These are phyloP conservation scores for Cutaneotrichosporon cyanovorans DNA, from an alignment of 1,284 basidiomycete genomes.

Conservation along the genomic window DNA sequence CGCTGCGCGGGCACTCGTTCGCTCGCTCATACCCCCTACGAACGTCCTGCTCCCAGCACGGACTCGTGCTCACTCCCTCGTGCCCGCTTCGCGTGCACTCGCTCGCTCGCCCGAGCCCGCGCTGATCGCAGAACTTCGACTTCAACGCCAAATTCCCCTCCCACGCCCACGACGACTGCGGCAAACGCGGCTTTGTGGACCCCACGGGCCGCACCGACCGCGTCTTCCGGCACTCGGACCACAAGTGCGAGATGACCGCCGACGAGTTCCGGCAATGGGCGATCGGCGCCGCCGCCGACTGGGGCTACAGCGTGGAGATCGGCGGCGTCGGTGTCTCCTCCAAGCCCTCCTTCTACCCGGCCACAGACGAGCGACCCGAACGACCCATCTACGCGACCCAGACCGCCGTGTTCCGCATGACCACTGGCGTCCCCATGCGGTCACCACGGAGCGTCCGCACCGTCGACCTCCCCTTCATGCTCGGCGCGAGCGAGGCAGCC, in stretches of 20 bases:
- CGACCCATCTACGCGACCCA: slow-evolving; percentile 57
- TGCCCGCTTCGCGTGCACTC: too few species aligned
- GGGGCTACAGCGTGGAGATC: slow-evolving; percentile 53
- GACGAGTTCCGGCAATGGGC: slow-evolving; percentile 72
- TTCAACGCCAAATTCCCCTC: slow-evolving; percentile 80
- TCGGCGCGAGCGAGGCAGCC: slow-evolving; percentile 26
- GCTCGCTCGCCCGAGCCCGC: too few species aligned
- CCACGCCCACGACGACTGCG: slow-evolving; percentile 43
- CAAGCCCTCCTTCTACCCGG: slow-evolving; percentile 41
- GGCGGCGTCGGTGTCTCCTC: slow-evolving; percentile 42
- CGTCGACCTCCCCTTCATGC: slow-evolving; percentile 42
- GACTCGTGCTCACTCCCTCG: too few species aligned
- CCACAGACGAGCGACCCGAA: slow-evolving; percentile 22
- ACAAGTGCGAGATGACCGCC: slow-evolving; percentile 87
- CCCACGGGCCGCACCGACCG: slow-evolving; percentile 62
- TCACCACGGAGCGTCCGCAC: slow-evolving; percentile 44
- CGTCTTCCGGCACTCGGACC: slow-evolving; percentile 63
- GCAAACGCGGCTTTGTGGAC: slow-evolving; percentile 57
- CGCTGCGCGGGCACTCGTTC: too few species aligned
- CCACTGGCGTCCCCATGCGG: slow-evolving; percentile 36
- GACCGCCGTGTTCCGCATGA: slow-evolving; percentile 58
- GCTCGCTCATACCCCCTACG: too few species aligned
- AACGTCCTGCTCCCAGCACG: too few species aligned
- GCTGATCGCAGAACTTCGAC: slow-evolving; percentile 34
- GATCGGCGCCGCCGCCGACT: slow-evolving; percentile 54